These are phyloP conservation scores for Apostasia shenzhenica DNA, from an alignment of 106 monocot genomes.

Conservation along the genomic window DNA sequence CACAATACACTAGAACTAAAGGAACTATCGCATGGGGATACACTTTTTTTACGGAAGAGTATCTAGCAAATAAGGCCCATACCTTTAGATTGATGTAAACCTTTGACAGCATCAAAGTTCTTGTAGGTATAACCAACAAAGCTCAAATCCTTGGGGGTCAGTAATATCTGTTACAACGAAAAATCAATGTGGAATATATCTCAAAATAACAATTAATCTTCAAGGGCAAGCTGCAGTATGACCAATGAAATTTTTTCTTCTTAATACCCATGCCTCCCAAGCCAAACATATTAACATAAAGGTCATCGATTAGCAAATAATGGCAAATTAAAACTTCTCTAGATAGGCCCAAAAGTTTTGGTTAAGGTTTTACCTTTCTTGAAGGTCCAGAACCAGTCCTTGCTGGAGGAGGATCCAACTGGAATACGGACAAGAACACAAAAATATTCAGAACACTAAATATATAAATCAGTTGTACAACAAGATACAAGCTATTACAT, in stretches of 20 bases:
- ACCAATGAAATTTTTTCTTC: neutral
- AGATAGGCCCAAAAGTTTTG: neutral
- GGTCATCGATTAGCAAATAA: neutral
- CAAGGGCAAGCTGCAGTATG: neutral
- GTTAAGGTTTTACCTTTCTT: slow-evolving; percentile 19
- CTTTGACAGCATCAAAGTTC: slow-evolving; percentile 31
- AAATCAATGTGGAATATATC: neutral
- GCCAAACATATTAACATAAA: neutral
- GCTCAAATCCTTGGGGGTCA: slow-evolving; percentile 16
- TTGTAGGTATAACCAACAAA: slow-evolving; percentile 34
- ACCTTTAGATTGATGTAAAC: slow-evolving; percentile 5
- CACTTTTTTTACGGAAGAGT: too few relatives aligned
- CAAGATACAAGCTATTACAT: too few relatives aligned
- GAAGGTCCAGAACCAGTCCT: slow-evolving; percentile 21
- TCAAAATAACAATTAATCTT: neutral
- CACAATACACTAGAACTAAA: too few relatives aligned
- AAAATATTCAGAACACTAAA: neutral
- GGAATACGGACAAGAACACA: slow-evolving; percentile 3
- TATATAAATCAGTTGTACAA: neutral
- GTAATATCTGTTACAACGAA: slow-evolving; percentile 13
- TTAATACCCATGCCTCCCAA: neutral
- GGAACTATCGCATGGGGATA: too few relatives aligned
- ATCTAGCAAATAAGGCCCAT: neutral
- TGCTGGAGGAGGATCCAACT: slow-evolving; percentile 30
- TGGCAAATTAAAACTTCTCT: neutral